Percentiles rank a stretch among this genome's conserved stretches.
Conservation (phyloP, 257 asterid genomes). For the Buddleja alternifolia region DNA sequence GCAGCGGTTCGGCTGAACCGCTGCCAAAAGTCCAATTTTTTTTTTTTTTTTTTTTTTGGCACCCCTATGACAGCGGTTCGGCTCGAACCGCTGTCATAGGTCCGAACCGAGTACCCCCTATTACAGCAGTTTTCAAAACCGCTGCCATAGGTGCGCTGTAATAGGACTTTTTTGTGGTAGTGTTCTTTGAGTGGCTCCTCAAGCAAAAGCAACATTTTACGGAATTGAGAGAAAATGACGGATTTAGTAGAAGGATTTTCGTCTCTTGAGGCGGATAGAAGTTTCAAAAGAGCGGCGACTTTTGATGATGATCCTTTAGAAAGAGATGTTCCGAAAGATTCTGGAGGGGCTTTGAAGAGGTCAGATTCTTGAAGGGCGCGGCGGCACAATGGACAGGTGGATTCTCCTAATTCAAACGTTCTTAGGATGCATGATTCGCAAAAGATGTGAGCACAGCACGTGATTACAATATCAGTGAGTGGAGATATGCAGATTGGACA, state of each 20-base stretch:
- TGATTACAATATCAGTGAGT: slow-evolving; percentile 41
- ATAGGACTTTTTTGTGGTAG: too few relatives aligned
- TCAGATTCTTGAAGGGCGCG: slow-evolving; percentile 44
- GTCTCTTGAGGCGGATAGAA: slow-evolving; percentile 52
- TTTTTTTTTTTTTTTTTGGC: too few relatives aligned
- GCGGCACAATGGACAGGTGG: slow-evolving; percentile 58
- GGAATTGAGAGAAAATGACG: slow-evolving; percentile 81
- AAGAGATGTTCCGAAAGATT: slow-evolving; percentile 29
- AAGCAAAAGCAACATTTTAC: slow-evolving; percentile 69
- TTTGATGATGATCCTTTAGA: slow-evolving; percentile 70
- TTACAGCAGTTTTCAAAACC: too few relatives aligned
- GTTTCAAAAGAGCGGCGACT: slow-evolving; percentile 64
- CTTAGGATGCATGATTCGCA: slow-evolving; percentile 55
- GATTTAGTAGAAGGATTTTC: slow-evolving; percentile 58
- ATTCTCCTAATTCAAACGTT: slow-evolving; percentile 42
- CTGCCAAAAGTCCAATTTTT: too few relatives aligned
- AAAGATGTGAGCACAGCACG: slow-evolving; percentile 47
- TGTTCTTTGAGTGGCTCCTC: slow-evolving; percentile 68
- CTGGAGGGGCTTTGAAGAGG: slow-evolving; percentile 44
- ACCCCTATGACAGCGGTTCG: too few relatives aligned
- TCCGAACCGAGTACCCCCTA: too few relatives aligned
- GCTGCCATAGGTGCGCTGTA: too few relatives aligned
- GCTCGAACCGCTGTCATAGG: too few relatives aligned
- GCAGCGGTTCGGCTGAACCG: too few relatives aligned
- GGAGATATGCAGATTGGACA: slow-evolving; percentile 51